Evolutionary conservation across 106 monocot genomes (phyloP).

Genomic region (Phalaenopsis equestris): DNA sequence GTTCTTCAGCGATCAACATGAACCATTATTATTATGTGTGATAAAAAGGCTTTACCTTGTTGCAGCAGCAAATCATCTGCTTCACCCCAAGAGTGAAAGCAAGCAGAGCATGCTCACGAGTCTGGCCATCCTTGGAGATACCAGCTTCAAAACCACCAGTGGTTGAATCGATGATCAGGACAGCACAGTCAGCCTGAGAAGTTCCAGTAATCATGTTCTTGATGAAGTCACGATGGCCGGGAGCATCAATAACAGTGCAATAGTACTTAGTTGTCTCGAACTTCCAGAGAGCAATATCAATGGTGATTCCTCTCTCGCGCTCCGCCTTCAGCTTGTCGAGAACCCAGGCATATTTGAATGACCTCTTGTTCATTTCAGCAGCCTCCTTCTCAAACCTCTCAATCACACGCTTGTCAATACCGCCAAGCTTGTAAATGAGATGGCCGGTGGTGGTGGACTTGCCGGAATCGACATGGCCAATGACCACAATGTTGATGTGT

Average conservation of each 20-base stretch:
- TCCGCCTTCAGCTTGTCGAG: conserved; percentile 46
- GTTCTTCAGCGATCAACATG: too few relatives aligned
- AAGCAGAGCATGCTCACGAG: conserved; percentile 34
- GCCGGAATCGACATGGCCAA: conserved; percentile 38
- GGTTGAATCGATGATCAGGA: conserved; percentile 33
- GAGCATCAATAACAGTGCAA: conserved; percentile 42
- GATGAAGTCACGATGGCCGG: conserved; percentile 39
- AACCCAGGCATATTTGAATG: conserved; percentile 45
- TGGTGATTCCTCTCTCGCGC: conserved; percentile 32
- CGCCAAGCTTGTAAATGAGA: conserved; percentile 38
- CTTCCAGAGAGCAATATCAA: conserved; percentile 35
- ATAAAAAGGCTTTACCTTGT: conserved; percentile 17
- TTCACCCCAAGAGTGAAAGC: conserved; percentile 38
- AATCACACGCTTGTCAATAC: conserved; percentile 41
- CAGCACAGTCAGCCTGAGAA: conserved; percentile 35
- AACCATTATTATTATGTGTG: background rate
- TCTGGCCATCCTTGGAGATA: conserved; percentile 40
- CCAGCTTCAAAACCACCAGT: conserved; percentile 44
- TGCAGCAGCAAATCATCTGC: conserved; percentile 42
- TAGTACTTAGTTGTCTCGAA: conserved; percentile 38
- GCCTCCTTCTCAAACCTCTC: conserved; percentile 42
- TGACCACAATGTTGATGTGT: conserved; percentile 39
- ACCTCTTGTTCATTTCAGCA: conserved; percentile 43
- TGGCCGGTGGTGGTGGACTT: conserved; percentile 37
- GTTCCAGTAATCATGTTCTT: conserved; percentile 42